Percentiles rank a stretch among this genome's conserved stretches.
Evolutionary conservation across 257 asterid species (phyloP).

Genomic region (Nicotiana otophora): DNA sequence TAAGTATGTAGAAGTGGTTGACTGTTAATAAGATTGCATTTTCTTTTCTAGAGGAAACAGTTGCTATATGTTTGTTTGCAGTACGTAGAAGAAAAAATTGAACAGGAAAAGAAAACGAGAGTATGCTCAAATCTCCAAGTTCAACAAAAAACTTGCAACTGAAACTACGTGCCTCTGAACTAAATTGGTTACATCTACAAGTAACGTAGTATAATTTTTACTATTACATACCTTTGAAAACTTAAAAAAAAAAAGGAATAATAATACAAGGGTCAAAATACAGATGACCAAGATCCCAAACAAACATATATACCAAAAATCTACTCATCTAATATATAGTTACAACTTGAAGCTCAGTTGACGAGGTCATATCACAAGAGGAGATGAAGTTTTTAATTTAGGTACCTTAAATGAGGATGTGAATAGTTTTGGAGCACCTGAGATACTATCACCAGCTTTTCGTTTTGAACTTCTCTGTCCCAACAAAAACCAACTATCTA

Average conservation of each 20-base stretch:
- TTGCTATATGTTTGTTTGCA: too few species aligned
- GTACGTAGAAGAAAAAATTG: too few species aligned
- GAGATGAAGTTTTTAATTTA: conserved; percentile 50
- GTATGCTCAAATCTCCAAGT: neutral
- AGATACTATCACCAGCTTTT: conserved; percentile 19
- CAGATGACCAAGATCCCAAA: neutral
- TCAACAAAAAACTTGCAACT: neutral
- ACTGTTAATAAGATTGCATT: too few species aligned
- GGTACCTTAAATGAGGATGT: conserved; percentile 72
- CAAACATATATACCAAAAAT: neutral
- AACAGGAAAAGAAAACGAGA: neutral
- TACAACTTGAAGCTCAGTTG: neutral
- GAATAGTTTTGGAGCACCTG: conserved; percentile 60
- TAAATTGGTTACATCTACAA: neutral
- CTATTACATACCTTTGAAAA: neutral
- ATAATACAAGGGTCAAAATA: neutral
- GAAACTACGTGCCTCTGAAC: neutral
- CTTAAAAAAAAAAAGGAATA: neutral
- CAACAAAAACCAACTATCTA: conserved; percentile 24
- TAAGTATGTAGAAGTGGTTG: too few species aligned
- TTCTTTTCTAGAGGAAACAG: too few species aligned
- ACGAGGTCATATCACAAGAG: conserved; percentile 21
- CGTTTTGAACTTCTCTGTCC: conserved; percentile 32
- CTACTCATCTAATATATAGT: neutral
- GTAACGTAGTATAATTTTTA: neutral